Conservation (phyloP, 1,139 yeast species). For the Hyphopichia wangnamkhiaoensis region DNA sequence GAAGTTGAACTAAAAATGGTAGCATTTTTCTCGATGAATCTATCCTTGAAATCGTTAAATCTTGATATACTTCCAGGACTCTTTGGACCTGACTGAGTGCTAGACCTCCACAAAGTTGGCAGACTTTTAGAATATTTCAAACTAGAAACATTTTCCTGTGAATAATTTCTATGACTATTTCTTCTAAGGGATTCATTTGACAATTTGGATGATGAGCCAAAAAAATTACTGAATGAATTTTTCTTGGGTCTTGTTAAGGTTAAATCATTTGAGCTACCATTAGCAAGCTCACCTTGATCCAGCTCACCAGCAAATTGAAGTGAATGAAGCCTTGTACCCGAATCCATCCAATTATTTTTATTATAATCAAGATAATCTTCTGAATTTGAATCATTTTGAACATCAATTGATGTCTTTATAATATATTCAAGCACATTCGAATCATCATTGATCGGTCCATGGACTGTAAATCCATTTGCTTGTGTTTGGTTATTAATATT, state of each 20-base stretch:
- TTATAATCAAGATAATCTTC: conserved; percentile 12
- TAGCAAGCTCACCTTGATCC: not conserved
- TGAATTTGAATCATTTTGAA: conserved; percentile 6
- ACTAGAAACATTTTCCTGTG: not conserved
- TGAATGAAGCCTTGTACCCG: conserved; percentile 10
- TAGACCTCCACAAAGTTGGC: conserved; percentile 8
- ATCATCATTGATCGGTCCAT: not conserved
- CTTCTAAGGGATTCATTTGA: conserved; percentile 1
- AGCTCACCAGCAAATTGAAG: conserved; percentile 5
- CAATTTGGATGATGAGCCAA: conserved; percentile 2
- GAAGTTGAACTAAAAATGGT: conserved; percentile 1
- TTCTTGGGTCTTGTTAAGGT: conserved; percentile 4
- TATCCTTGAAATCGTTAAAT: conserved; percentile 4
- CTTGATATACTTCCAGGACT: conserved; percentile 4
- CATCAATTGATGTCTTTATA: conserved; percentile 11
- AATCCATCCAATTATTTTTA: conserved; percentile 22
- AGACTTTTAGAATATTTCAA: conserved; percentile 12
- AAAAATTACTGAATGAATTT: conserved; percentile 1
- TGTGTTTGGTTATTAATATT: not conserved
- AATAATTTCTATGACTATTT: not conserved
- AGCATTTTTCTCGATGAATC: conserved; percentile 3
- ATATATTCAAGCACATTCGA: conserved; percentile 8
- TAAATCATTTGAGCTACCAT: not conserved
- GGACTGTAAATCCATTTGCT: not conserved
- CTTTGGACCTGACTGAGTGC: conserved; percentile 1